These are phyloP conservation scores for Pterocarpus santalinus DNA, from an alignment of 306 rosid genomes.

Conservation along the genomic window DNA sequence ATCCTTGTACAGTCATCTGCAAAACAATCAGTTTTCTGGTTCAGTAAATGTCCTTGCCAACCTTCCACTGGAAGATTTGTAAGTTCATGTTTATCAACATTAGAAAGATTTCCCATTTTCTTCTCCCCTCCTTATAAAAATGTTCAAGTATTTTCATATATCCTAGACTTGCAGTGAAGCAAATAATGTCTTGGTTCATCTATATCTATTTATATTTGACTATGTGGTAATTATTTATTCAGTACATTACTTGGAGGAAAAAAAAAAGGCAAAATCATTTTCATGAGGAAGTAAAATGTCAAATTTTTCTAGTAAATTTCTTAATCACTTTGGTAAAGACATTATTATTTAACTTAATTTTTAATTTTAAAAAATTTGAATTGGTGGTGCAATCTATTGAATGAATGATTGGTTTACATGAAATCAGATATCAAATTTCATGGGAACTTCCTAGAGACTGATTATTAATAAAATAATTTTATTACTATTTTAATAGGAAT, in stretches of 20 bases:
- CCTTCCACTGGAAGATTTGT: constrained; percentile 84
- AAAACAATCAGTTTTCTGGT: constrained; percentile 82
- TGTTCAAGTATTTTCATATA: constrained; percentile 32
- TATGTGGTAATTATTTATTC: neutral
- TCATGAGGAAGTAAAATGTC: constrained; percentile 5
- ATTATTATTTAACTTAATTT: neutral
- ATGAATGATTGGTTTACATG: constrained; percentile 17
- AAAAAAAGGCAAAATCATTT: constrained; percentile 1
- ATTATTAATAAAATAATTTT: neutral
- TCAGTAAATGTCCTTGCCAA: constrained; percentile 69
- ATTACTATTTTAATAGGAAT: constrained; percentile 59
- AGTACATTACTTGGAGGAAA: constrained; percentile 10
- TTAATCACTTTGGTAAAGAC: constrained; percentile 26
- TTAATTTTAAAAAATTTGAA: constrained; percentile 9
- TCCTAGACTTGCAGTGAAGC: constrained; percentile 21
- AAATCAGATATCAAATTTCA: constrained; percentile 4
- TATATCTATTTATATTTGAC: constrained; percentile 26
- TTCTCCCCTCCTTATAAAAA: neutral
- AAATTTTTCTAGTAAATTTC: neutral
- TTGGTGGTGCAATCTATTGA: constrained; percentile 26
- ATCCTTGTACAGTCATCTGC: constrained; percentile 66
- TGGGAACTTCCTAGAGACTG: neutral
- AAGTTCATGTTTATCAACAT: constrained; percentile 48
- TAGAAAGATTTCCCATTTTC: neutral
- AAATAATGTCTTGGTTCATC: constrained; percentile 18